Base-by-base conservation (phyloP, 331 rosid species). In the Phaseolus coccineus region DNA sequence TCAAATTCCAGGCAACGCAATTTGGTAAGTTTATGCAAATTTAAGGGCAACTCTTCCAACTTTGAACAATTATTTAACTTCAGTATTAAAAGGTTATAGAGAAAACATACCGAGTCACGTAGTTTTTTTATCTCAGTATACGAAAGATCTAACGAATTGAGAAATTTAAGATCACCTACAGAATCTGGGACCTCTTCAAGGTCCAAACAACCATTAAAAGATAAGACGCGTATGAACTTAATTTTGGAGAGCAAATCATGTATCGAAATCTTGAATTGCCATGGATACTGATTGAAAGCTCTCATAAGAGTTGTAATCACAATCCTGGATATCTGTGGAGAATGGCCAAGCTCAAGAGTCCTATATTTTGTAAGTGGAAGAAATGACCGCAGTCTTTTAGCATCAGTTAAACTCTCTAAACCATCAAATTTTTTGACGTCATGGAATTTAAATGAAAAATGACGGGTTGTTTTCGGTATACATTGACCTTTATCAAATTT, bases 311-410 rank as follows among this genome's bases (percentile, higher is more conserved):
- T 19, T 19, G 22, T 19, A 19, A 19, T 19, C 22, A 19, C 22
- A 19, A 19, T 19, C 22, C 22, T 19, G 22, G 22, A 19, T 19
- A 19, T 19, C 22, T 19, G 22, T 19, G 22, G 22, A 19, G 22
- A 0, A 5, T 4, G 0, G 5, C 2, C 9, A 51, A 5, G 5
- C 1, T 16, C 0, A 0, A 0, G 1, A 1, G 3, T n/a, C 25
- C 3, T 0, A 2, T 8, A 0, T 53, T 1, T 11, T 7, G 14
- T 9, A 44, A 22, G 2, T 19, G 59, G 59, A 8, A 53, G 8
- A 53, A 6, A 53, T 2, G 59, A 6, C 6, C 59, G 59, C 8
- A 53, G 19, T 9, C 27, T 53, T 53, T 53, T 19, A 2, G 12
- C 10, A 16, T n/a, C 59, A n/a, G 1, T 1, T 19, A 53, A 19